Percentiles rank a stretch among this genome's conserved stretches.
Evolutionary conservation across 148 eudicot species (phyloP).

Genomic region (Agrostemma githago): DNA sequence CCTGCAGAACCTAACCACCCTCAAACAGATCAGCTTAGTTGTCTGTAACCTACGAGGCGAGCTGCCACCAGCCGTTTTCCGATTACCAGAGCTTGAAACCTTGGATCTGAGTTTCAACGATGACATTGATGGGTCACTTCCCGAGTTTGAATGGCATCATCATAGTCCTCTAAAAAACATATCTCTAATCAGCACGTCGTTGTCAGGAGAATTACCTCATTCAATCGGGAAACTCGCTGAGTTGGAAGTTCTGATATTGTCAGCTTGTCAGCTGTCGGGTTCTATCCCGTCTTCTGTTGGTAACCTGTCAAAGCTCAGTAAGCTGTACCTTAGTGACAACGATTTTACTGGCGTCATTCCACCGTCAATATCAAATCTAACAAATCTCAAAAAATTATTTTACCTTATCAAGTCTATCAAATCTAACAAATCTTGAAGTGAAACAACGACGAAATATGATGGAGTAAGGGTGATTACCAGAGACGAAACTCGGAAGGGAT

Average conservation of each 20-base stretch:
- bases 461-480: too few relatives aligned
- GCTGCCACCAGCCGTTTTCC: conserved; percentile 10
- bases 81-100: conserved; percentile 21
- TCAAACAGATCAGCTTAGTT: too few relatives aligned
- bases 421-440: neutral
- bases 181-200: neutral
- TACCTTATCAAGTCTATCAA: neutral
- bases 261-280: too few relatives aligned
- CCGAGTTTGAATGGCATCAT: conserved; percentile 24
- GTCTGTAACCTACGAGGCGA: conserved; percentile 21
- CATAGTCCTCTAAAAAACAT: neutral
- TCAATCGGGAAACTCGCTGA: too few relatives aligned
- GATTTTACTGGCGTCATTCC: too few relatives aligned
- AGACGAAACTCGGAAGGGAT: too few relatives aligned
- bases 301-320: too few relatives aligned
- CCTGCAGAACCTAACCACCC: conserved; percentile 22
- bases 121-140: conserved; percentile 18
- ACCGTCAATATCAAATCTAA: conserved; percentile 11
- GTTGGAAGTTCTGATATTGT: too few relatives aligned
- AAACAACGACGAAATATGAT: too few relatives aligned
- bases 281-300: too few relatives aligned
- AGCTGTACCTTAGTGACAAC: too few relatives aligned
- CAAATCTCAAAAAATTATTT: neutral
- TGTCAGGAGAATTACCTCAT: conserved; percentile 21
- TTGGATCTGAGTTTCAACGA: neutral